phyloP scores from a whole-genome alignment of 371 early-diverging fungal species.

The Rhizopus stolonifer region DNA sequence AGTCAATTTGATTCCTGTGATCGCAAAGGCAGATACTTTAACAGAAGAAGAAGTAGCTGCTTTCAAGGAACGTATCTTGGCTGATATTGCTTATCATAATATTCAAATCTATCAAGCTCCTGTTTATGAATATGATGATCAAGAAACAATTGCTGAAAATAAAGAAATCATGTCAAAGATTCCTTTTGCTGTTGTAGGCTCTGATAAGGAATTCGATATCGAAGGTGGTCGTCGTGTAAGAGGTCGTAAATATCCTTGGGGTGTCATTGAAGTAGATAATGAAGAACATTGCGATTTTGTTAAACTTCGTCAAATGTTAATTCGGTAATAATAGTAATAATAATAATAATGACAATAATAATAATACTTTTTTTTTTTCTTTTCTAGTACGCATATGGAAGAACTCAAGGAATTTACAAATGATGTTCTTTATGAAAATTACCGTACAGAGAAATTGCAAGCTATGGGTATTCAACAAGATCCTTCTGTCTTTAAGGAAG shows the following conservation, averaged over 20 bases:
- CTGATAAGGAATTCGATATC: conserved; percentile 85
- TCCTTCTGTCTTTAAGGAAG: conserved; percentile 77
- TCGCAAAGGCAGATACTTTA: conserved; percentile 97
- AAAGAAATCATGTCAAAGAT: conserved; percentile 93
- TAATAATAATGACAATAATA: too few species aligned
- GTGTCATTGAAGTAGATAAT: conserved; percentile 92
- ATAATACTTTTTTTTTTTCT: too few species aligned
- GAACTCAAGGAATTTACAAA: conserved; percentile 93
- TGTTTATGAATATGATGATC: conserved; percentile 89
- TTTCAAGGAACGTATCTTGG: conserved; percentile 91
- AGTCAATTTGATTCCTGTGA: conserved; percentile 97
- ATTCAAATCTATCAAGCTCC: conserved; percentile 94
- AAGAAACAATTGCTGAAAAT: conserved; percentile 92
- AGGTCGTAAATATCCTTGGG: conserved; percentile 96
- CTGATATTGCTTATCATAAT: conserved; percentile 90
- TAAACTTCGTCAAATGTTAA: conserved; percentile 89
- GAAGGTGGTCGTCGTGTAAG: conserved; percentile 85
- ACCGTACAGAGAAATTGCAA: conserved; percentile 87
- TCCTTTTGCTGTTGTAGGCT: conserved; percentile 97
- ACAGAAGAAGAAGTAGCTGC: conserved; percentile 92
- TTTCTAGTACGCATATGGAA: conserved; percentile 80
- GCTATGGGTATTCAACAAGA: conserved; percentile 85
- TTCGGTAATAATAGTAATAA: conserved; percentile 46
- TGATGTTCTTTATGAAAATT: conserved; percentile 94
- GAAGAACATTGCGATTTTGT: conserved; percentile 93